Conservation (phyloP, 805 yeast species). For the Saturnispora serradocipensis region DNA sequence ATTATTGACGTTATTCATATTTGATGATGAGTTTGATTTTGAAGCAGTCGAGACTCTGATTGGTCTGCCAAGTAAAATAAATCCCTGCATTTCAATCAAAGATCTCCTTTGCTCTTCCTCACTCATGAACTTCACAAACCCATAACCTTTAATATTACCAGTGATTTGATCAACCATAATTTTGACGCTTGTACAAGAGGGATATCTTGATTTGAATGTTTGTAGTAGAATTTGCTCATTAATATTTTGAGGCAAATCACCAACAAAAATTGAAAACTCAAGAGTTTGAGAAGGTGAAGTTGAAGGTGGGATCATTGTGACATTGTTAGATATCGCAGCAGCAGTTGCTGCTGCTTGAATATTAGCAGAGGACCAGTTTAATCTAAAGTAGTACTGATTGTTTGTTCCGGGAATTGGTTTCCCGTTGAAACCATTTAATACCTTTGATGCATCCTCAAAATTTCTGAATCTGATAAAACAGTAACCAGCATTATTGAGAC, state of each 20-base stretch:
- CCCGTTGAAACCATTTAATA: slow-evolving; percentile 57
- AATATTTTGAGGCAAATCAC: slow-evolving; percentile 70
- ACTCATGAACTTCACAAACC: slow-evolving; percentile 70
- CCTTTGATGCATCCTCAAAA: slow-evolving; percentile 52
- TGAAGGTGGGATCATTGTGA: slow-evolving; percentile 5
- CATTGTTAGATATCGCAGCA: slow-evolving; percentile 9
- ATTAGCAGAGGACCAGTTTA: slow-evolving; percentile 67
- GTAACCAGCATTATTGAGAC: slow-evolving; percentile 53
- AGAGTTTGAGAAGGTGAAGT: slow-evolving; percentile 8
- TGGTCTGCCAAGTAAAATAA: slow-evolving; percentile 59
- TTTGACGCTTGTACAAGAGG: slow-evolving; percentile 68
- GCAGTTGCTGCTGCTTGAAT: slow-evolving; percentile 17
- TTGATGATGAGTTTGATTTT: slow-evolving; percentile 16
- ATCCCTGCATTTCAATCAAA: slow-evolving; percentile 74
- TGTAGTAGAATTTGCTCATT: slow-evolving; percentile 58
- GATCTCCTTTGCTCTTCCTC: slow-evolving; percentile 66
- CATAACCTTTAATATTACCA: slow-evolving; percentile 73
- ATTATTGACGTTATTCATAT: background rate
- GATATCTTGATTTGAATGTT: slow-evolving; percentile 57
- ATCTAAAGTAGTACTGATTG: slow-evolving; percentile 43
- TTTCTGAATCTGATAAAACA: slow-evolving; percentile 72
- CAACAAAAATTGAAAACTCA: slow-evolving; percentile 73
- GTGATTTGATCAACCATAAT: slow-evolving; percentile 69
- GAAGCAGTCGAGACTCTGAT: slow-evolving; percentile 69
- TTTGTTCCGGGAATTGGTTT: slow-evolving; percentile 57